These are phyloP conservation scores for Asterochloris erici DNA, from an alignment of 139 green algal genomes.

Conservation along the genomic window DNA sequence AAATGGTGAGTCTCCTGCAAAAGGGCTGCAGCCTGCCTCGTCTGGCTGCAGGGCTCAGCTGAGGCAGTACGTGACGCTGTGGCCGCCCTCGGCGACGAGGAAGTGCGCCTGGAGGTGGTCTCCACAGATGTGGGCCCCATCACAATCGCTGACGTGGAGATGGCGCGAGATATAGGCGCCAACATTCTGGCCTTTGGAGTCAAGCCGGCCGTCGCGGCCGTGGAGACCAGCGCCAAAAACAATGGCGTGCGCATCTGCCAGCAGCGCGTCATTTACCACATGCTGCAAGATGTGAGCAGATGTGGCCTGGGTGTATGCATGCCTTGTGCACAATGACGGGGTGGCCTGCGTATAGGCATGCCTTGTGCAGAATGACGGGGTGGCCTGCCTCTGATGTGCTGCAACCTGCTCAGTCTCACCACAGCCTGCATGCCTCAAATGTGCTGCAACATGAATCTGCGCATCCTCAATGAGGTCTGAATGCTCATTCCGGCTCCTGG, in stretches of 20 bases:
- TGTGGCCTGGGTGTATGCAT: neutral
- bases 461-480: no score
- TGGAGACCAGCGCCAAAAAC: slow-evolving; percentile 40
- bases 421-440: no score
- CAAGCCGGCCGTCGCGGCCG: slow-evolving; percentile 15
- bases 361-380: no score
- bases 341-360: no score
- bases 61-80: slow-evolving; percentile 58
- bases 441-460: no score
- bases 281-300: slow-evolving; percentile 60
- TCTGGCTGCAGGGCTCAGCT: slow-evolving; percentile 45
- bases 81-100: slow-evolving; percentile 26
- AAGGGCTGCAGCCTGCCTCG: neutral
- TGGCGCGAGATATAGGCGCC: slow-evolving; percentile 62
- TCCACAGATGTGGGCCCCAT: slow-evolving; percentile 71
- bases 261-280: slow-evolving; percentile 78
- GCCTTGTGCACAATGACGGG: no score
- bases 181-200: slow-evolving; percentile 79
- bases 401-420: no score
- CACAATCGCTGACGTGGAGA: slow-evolving; percentile 57
- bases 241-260: slow-evolving; percentile 46
- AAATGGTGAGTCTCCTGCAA: neutral
- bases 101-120: slow-evolving; percentile 50
- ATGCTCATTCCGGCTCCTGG: no score
- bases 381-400: no score